Evolutionary conservation across 2,329 filamentous ascomycete species (phyloP), one percentile per base, ranked within the genome.

Genomic region (Drechslerella stenobrocha): DNA sequence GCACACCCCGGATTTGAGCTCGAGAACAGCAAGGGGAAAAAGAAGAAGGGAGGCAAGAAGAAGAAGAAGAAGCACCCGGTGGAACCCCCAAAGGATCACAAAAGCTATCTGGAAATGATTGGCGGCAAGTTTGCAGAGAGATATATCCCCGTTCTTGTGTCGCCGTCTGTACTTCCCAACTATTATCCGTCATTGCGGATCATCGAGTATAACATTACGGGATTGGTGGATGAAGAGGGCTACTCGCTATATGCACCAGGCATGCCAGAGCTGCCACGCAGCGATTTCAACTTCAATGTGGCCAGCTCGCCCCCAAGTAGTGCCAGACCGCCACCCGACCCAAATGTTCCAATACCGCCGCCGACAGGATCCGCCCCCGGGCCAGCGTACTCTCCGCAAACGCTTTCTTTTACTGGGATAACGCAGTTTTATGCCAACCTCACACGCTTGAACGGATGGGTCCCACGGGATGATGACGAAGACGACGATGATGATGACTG

Each of bases 401-500:
- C 89, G 0, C 80, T 97, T 34, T 88, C 89, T 0, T 80, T 91
- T 69, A 81, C 87, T 2, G 85, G 89, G 3, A 96, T 90, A 76
- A 90, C 85, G 2, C 93, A 98, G 74, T 96, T 95, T 76, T 96
- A 85, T 76, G 90, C 92, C 67, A 98, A 98, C 75, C 79, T 98
- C n/a, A 97, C 92, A 0, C 79, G 84, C 63, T 86, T 96, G 77
- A 95, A 97, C 77, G 71, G 71, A 24, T 66, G 63, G 46, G 45
- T 70, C n/a, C 69, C 69, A 7, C 50, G 52, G 20, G 42, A 70
- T 37, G 46, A 53, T 22, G 88, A 90, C 72, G 83, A 88, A 65
- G 63, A 55, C 42, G 59, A 64, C 22, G 32, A 18, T 34, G 72
- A 71, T 15, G 73, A 75, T 7, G 76, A 75, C 4, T 60, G 72